phyloP scores from a whole-genome alignment of 2,329 filamentous ascomycete genomes.

The Aspergillus hiratsukae region DNA sequence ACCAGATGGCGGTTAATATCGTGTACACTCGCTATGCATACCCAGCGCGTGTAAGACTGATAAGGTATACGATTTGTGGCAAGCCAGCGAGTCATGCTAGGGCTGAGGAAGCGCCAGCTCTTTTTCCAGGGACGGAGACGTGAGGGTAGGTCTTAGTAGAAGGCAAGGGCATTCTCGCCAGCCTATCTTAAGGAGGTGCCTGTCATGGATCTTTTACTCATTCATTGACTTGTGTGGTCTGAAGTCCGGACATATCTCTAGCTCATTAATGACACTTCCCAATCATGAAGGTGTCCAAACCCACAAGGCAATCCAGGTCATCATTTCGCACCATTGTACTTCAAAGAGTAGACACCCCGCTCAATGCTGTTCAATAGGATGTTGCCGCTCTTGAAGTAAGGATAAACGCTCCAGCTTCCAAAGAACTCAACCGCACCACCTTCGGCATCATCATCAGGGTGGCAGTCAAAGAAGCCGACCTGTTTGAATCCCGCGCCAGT shows the following conservation, averaged over 20 bases:
- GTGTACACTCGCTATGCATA: too few relatives aligned
- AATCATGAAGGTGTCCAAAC: neutral
- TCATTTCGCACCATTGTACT: constrained; percentile 4
- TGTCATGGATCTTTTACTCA: too few relatives aligned
- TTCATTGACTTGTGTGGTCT: too few relatives aligned
- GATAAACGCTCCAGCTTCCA: constrained; percentile 17
- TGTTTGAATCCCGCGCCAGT: constrained; percentile 10
- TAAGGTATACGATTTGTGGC: too few relatives aligned
- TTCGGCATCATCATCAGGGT: constrained; percentile 12
- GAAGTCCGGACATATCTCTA: neutral
- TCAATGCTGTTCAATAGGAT: constrained; percentile 18
- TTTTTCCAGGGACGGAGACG: too few relatives aligned
- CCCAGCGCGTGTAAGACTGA: too few relatives aligned
- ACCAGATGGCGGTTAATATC: too few relatives aligned
- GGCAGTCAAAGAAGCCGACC: constrained; percentile 15
- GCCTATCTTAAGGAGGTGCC: too few relatives aligned
- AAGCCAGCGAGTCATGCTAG: too few relatives aligned
- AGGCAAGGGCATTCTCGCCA: too few relatives aligned
- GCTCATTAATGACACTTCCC: neutral
- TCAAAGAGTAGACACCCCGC: constrained; percentile 15
- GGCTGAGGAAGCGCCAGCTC: too few relatives aligned
- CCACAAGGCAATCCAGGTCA: neutral
- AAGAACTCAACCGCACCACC: constrained; percentile 13
- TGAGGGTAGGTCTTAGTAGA: too few relatives aligned
- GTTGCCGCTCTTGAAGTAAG: constrained; percentile 12